Evolutionary conservation across 2,329 filamentous ascomycete species (phyloP).

Genomic region (Hymenoscyphus repandus): DNA sequence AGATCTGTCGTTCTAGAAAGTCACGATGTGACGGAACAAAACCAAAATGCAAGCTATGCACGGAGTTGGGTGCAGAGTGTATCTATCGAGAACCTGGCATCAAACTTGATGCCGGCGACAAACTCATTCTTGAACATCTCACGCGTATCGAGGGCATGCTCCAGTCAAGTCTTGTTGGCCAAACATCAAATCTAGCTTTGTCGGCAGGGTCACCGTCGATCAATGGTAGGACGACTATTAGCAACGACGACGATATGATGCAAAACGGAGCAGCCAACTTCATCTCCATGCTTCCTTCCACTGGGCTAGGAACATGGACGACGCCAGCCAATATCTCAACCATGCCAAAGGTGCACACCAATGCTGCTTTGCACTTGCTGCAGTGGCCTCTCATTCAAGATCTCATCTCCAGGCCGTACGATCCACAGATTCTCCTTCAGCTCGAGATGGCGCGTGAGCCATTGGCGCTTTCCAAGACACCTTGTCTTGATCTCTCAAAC

Average conservation of each 20-base stretch:
- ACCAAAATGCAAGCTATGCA: slow-evolving; percentile 80
- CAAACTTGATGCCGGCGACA: slow-evolving; percentile 82
- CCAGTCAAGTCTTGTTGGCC: slow-evolving; percentile 59
- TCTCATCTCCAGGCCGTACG: slow-evolving; percentile 70
- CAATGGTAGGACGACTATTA: slow-evolving; percentile 57
- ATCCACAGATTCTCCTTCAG: slow-evolving; percentile 75
- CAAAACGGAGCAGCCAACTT: slow-evolving; percentile 40
- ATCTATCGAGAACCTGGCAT: slow-evolving; percentile 81
- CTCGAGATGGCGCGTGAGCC: slow-evolving; percentile 76
- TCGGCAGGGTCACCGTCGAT: slow-evolving; percentile 59
- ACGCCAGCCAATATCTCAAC: slow-evolving; percentile 68
- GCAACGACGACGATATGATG: slow-evolving; percentile 50
- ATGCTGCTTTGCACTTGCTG: slow-evolving; percentile 70
- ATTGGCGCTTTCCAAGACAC: slow-evolving; percentile 60
- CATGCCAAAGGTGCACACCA: slow-evolving; percentile 82
- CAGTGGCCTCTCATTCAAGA: slow-evolving; percentile 79
- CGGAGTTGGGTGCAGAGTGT: slow-evolving; percentile 76
- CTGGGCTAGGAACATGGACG: slow-evolving; percentile 68
- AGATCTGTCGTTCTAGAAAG: slow-evolving; percentile 75
- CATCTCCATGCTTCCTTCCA: slow-evolving; percentile 52
- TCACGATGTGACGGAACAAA: slow-evolving; percentile 74
- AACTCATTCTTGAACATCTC: slow-evolving; percentile 75
- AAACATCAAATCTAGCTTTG: slow-evolving; percentile 47
- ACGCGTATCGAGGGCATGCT: slow-evolving; percentile 72
- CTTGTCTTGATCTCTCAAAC: slow-evolving; percentile 67